Evolutionary conservation across 2,329 filamentous ascomycete species (phyloP), one percentile per base, ranked within the genome.

Genomic region (Pleoardoris graminearum): DNA sequence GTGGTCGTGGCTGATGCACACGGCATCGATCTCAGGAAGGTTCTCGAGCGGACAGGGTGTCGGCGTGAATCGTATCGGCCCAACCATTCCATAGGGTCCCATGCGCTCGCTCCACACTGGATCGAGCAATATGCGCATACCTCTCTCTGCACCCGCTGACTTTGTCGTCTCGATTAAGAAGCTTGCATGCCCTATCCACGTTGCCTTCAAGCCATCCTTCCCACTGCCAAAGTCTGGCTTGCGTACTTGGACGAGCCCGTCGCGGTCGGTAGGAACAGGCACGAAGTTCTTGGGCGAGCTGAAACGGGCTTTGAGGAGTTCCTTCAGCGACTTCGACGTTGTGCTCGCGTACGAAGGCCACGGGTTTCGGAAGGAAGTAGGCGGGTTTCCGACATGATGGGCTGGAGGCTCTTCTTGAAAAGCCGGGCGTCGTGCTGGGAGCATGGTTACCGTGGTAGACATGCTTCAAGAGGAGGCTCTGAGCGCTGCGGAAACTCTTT

Each of bases 1-100:
- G 60, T 84, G 81, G 57, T 82, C 80, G 62, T 84, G 82, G 48
- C 76, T 80, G 42, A 84, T 81, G 51, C 76, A 68, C 3, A 84
- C 73, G 2, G 79, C 62, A 50, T 84, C 81, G 8, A 83, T 68
- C 2, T 79, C 73, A 0, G 81, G 81, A 2, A 83, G 61, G 16
- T 82, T 79, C 2, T 77, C 69, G 2, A 81, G 59, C 0, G 63
- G 58, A 60, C 80, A 83, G 0, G 81, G 81, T 3, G 79, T 72
- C 3, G 77, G 79, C 12, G 77, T 79, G 49, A 82, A 82, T 29
- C 81, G 72, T 45, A 80, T 77, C 0, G 82, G 82, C 0, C 81
- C 81, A 0, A 77, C 59, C 48, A 73, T 73, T 14, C 71, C 67
- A 33, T 77, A 75, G 0, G 79, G 79, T 12, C 77, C 77, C 19